A percentile compares a stretch with the other conserved stretches of the same genome.
These are phyloP conservation scores for Tylopilus felleus DNA, from an alignment of 768 basidiomycete genomes.

Conservation along the genomic window DNA sequence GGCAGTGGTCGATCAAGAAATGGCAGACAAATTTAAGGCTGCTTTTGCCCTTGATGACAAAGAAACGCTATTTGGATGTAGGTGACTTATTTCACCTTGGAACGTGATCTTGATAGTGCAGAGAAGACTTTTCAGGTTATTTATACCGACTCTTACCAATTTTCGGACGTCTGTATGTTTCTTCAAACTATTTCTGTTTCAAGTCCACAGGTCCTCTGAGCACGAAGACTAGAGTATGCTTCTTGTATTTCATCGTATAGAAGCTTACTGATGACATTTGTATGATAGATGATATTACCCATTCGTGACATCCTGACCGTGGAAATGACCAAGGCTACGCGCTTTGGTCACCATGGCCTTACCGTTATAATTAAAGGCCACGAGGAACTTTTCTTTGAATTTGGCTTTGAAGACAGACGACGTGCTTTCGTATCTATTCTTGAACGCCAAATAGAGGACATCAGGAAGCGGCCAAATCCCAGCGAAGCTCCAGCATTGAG, in stretches of 20 bases:
- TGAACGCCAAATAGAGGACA: conserved; percentile 76
- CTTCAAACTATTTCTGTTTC: conserved; percentile 93
- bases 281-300: conserved; percentile 85
- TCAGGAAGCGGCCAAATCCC: conserved; percentile 45
- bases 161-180: conserved; percentile 84
- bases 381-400: conserved; percentile 97
- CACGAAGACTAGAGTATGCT: conserved; percentile 73
- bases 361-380: conserved; percentile 91
- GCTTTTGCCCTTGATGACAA: conserved; percentile 88
- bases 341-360: conserved; percentile 87
- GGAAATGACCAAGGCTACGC: conserved; percentile 82
- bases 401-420: conserved; percentile 75
- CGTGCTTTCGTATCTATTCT: conserved; percentile 73
- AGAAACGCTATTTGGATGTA: conserved; percentile 85
- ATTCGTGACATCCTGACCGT: conserved; percentile 82
- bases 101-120: conserved; percentile 4
- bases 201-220: conserved; percentile 81
- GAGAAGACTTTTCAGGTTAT: conserved; percentile 86
- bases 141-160: conserved; percentile 88
- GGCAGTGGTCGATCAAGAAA: conserved; percentile 56
- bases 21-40: conserved; percentile 69
- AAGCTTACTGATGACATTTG: conserved; percentile 3
- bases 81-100: conserved; percentile 32
- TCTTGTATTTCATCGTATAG: background rate
- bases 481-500: conserved; percentile 45